These are phyloP conservation scores for Diutina neorugosa DNA, from an alignment of 1,139 yeast species.

Conservation along the genomic window DNA sequence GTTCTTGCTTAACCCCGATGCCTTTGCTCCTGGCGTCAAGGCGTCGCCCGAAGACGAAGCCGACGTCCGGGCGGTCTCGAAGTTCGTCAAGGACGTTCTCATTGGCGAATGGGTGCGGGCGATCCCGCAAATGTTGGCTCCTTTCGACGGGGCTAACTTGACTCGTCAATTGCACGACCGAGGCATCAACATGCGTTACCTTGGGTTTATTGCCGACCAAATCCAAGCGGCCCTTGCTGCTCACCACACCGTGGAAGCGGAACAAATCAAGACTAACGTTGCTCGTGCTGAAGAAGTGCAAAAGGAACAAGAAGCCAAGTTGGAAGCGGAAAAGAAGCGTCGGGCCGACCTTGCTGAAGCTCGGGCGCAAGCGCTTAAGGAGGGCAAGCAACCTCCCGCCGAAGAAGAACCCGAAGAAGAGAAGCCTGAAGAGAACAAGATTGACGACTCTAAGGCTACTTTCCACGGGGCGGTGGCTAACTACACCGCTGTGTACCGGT, in stretches of 20 bases:
- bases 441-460: slow-evolving; percentile 14
- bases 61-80: slow-evolving; percentile 56
- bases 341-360: slow-evolving; percentile 15
- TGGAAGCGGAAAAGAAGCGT: slow-evolving; percentile 19
- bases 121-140: slow-evolving; percentile 47
- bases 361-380: slow-evolving; percentile 19
- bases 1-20: slow-evolving; percentile 69
- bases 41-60: slow-evolving; percentile 37
- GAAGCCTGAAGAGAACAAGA: slow-evolving; percentile 11
- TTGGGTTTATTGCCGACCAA: slow-evolving; percentile 45
- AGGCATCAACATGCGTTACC: slow-evolving; percentile 85
- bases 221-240: slow-evolving; percentile 10
- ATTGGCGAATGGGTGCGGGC: slow-evolving; percentile 40
- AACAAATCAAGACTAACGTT: slow-evolving; percentile 11
- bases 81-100: slow-evolving; percentile 44
- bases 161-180: slow-evolving; percentile 55
- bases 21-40: slow-evolving; percentile 31
- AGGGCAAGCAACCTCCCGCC: slow-evolving; percentile 11
- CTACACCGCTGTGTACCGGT: slow-evolving; percentile 31
- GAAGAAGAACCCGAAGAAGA: slow-evolving; percentile 21
- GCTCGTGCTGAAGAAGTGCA: slow-evolving; percentile 14
- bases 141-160: slow-evolving; percentile 74
- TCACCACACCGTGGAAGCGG: slow-evolving; percentile 10
- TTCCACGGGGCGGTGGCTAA: slow-evolving; percentile 32
- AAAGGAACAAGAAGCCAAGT: slow-evolving; percentile 14